Evolutionary conservation across 495 filamentous ascomycete species (phyloP), one percentile per base, ranked within the genome.

Genomic region (Sphaerosporella brunnea): DNA sequence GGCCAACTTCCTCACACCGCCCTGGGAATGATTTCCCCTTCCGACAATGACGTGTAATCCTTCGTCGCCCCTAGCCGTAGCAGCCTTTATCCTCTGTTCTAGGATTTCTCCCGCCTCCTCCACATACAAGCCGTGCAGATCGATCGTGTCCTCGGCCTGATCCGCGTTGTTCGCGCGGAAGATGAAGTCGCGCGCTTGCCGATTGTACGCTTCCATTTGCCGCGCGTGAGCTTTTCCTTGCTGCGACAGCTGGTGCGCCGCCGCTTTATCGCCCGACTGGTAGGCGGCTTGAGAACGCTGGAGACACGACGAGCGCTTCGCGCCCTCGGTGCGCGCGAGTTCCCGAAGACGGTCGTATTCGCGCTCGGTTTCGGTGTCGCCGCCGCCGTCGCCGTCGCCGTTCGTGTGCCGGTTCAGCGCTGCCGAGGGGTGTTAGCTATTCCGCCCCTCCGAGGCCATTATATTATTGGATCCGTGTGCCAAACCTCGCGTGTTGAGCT

Each of bases 1-100:
- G 63, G 87, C 94, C 59, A 97, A 74, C 67, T 90, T 94, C 26
- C 43, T 15, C 36, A 95, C 69, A 54, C 83, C 77, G 48, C 75
- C 69, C 1, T 62, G 66, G 23, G 76, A 83, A 65, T 97, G 92
- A 63, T 88, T 90, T 2, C 90, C 90, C 65, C 84, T 93, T 36
- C 90, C 90, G 19, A 96, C 92, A 60, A 97, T 94, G 67, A 82
- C 78, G 64, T 86, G 74, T 36, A 97, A 64, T 68, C 88, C 80
- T 7, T 64, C 73, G 65, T 92, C 79, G 0, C 82, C 81, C 41
- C 74, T 69, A 32, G 69, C 52, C 56, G 72, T 75, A 36, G 81
- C 85, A 49, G 79, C 77, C 44, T 74, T 70, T 48, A 97, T 88
- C 48, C 87, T 70, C 63, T 78, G 69, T 63, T 84, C 82, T 20